Percentiles rank a stretch among this genome's conserved stretches.
Conservation (phyloP, 768 basidiomycete genomes). For the Serendipita sp. region DNA sequence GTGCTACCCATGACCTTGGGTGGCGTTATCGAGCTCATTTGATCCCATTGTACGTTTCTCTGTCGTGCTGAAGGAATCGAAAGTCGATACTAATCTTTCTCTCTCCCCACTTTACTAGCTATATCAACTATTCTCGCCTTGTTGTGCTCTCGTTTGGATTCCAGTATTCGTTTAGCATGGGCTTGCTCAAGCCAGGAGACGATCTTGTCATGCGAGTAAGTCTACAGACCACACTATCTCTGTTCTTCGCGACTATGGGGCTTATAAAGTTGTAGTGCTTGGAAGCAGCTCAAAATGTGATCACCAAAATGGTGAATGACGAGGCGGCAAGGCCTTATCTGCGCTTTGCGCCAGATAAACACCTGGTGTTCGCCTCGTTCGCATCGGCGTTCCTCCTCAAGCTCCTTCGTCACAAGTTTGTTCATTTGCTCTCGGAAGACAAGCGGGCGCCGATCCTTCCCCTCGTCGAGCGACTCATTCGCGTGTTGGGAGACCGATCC, state of each 20-base stretch:
- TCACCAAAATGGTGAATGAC: constrained; percentile 36
- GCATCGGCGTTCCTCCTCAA: constrained; percentile 47
- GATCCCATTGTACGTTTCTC: constrained; percentile 13
- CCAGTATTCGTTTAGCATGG: constrained; percentile 29
- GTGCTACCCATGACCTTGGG: constrained; percentile 9
- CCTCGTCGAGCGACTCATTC: constrained; percentile 29
- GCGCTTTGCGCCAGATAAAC: constrained; percentile 36
- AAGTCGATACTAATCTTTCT: neutral
- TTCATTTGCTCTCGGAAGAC: constrained; percentile 16
- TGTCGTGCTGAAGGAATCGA: neutral
- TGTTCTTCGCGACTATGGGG: neutral
- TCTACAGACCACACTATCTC: neutral
- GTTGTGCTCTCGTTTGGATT: constrained; percentile 43
- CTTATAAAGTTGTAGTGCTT: constrained; percentile 25
- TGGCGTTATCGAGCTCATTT: constrained; percentile 12
- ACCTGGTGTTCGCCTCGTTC: constrained; percentile 30
- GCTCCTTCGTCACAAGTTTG: constrained; percentile 23
- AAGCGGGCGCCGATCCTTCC: constrained; percentile 29
- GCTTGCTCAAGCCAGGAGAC: constrained; percentile 26
- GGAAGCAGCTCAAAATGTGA: constrained; percentile 39
- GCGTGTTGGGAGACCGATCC: constrained; percentile 31
- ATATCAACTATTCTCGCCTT: constrained; percentile 37
- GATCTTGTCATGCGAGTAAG: constrained; percentile 24
- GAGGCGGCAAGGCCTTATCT: constrained; percentile 40
- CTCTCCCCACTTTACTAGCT: constrained; percentile 23